These are phyloP conservation scores for Nadsonia starkeyi-henricii DNA, from an alignment of 1,139 yeast species.

Conservation along the genomic window DNA sequence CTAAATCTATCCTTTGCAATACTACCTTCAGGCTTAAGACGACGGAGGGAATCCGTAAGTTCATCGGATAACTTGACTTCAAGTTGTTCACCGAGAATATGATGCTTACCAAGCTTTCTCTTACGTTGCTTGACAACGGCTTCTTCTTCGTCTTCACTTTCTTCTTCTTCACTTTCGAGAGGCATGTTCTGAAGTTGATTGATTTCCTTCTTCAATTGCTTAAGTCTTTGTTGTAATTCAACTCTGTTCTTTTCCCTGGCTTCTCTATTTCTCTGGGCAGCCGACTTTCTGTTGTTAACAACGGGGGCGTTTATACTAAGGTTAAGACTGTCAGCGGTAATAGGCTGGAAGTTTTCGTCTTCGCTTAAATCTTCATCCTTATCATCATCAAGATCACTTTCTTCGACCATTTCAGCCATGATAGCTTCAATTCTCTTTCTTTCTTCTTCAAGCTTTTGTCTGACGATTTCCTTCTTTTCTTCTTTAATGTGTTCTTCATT, in stretches of 20 bases:
- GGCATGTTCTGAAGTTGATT: conserved; percentile 15
- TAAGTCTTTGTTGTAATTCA: conserved; percentile 26
- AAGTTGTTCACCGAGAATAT: conserved; percentile 46
- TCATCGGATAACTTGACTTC: conserved; percentile 88
- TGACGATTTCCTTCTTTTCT: conserved; percentile 49
- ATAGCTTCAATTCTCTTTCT: conserved; percentile 49
- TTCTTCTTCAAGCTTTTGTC: conserved; percentile 43
- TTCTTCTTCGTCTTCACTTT: conserved; percentile 10
- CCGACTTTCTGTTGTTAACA: conserved; percentile 57
- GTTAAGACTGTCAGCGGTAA: conserved; percentile 8
- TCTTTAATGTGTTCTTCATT: conserved; percentile 54
- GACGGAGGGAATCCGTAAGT: conserved; percentile 69
- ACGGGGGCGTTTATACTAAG: conserved; percentile 67
- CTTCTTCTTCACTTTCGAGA: conserved; percentile 13
- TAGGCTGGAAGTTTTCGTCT: conserved; percentile 14
- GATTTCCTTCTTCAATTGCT: conserved; percentile 11
- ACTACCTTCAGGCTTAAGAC: conserved; percentile 84
- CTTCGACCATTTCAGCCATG: conserved; percentile 40
- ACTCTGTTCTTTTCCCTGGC: conserved; percentile 43
- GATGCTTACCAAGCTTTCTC: conserved; percentile 34
- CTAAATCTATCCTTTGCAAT: conserved; percentile 71
- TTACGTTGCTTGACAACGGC: conserved; percentile 15
- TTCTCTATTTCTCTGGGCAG: conserved; percentile 59
- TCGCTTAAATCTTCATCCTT: conserved; percentile 35
- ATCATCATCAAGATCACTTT: conserved; percentile 21